Evolutionary conservation across 1,284 basidiomycete species (phyloP).

Genomic region (Marasmius fiardii): DNA sequence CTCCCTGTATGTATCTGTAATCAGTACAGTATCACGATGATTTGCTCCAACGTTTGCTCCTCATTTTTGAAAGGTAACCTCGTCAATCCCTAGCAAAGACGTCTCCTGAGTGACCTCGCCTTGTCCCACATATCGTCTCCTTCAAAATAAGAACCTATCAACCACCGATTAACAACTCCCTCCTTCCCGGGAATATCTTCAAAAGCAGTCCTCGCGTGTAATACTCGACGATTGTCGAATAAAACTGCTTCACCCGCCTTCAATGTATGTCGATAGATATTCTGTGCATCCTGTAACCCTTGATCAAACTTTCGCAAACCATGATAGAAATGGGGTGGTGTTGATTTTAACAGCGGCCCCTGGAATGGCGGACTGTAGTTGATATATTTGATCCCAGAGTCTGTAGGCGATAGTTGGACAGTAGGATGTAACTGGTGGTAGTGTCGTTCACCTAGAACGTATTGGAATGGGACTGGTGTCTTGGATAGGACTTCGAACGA

Average conservation of each 20-base stretch:
- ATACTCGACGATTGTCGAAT: constrained; percentile 92
- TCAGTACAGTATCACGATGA: too few relatives aligned
- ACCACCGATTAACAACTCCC: constrained; percentile 66
- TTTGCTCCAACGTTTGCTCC: too few relatives aligned
- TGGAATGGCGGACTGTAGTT: constrained; percentile 98
- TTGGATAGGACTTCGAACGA: constrained; percentile 61
- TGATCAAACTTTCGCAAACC: constrained; percentile 67
- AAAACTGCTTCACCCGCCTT: constrained; percentile 84
- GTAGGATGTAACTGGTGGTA: constrained; percentile 80
- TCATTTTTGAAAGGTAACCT: too few relatives aligned
- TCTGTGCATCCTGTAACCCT: constrained; percentile 53
- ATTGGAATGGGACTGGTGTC: constrained; percentile 82
- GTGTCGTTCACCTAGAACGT: constrained; percentile 88
- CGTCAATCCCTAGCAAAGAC: too few relatives aligned
- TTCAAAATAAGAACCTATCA: constrained; percentile 87
- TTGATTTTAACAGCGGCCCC: constrained; percentile 61
- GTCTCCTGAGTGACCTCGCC: constrained; percentile 37
- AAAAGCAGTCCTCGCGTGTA: constrained; percentile 89
- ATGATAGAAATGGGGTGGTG: constrained; percentile 56
- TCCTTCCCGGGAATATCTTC: constrained; percentile 35
- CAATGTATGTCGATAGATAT: constrained; percentile 67
- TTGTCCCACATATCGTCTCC: constrained; percentile 73
- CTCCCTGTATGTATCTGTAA: too few relatives aligned
- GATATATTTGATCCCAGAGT: constrained; percentile 52
- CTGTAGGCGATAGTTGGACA: constrained; percentile 55